phyloP scores from a whole-genome alignment of 75 land plant species.

The Chamaecyparis obtusa region DNA sequence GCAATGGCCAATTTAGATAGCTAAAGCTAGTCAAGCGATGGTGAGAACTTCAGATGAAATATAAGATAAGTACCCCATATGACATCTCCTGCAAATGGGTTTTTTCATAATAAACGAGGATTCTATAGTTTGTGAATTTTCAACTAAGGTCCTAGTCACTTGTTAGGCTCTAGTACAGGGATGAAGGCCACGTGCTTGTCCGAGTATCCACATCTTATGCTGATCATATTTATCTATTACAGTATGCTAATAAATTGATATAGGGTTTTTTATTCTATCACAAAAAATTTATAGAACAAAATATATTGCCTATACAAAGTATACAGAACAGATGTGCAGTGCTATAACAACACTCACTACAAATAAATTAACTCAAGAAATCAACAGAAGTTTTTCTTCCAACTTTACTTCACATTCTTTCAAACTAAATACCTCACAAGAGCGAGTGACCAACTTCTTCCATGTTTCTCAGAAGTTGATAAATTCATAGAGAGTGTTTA shows the following conservation, averaged over 20 bases:
- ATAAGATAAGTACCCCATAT: background rate
- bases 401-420: background rate
- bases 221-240: no score
- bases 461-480: background rate
- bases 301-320: background rate
- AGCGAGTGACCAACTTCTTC: background rate
- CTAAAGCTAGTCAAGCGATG: background rate
- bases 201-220: background rate
- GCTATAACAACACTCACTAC: background rate
- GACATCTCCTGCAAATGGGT: background rate
- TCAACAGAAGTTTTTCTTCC: background rate
- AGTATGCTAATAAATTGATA: no score
- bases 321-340: background rate
- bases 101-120: background rate
- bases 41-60: background rate
- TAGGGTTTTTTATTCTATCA: background rate
- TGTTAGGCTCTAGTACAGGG: background rate
- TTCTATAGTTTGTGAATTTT: background rate
- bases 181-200: background rate
- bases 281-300: background rate
- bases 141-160: background rate
- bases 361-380: background rate
- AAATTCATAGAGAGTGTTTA: background rate
- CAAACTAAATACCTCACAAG: background rate
- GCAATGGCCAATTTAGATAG: background rate